A percentile compares a stretch with the other conserved stretches of the same genome.
These are phyloP conservation scores for Colletotrichum gigasporum DNA, from an alignment of 2,329 filamentous ascomycete genomes.

Conservation along the genomic window DNA sequence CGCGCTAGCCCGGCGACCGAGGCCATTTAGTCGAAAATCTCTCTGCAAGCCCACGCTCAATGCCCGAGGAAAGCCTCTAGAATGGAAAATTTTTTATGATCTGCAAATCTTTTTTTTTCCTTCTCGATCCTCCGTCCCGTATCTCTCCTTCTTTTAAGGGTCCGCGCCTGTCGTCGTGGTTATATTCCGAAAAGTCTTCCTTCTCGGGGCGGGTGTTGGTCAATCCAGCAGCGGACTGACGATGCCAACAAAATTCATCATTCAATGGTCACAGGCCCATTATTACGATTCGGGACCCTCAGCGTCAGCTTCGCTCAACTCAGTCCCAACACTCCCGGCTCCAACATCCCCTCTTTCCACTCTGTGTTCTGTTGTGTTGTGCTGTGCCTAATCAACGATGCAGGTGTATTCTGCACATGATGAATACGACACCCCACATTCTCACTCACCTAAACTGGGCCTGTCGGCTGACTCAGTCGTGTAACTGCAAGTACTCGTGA, in stretches of 20 bases:
- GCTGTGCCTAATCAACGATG: neutral
- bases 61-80: neutral
- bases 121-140: neutral
- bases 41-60: conserved; percentile 22
- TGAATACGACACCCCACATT: conserved; percentile 25
- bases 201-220: too few species aligned
- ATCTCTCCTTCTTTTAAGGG: neutral
- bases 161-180: neutral
- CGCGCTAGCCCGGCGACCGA: conserved; percentile 16
- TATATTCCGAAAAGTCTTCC: too few species aligned
- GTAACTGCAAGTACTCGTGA: conserved; percentile 29
- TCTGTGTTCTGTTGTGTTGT: neutral
- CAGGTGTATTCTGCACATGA: conserved; percentile 13
- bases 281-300: neutral
- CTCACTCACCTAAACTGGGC: conserved; percentile 5
- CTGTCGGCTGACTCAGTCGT: conserved; percentile 25
- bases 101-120: neutral
- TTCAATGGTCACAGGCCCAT: too few species aligned
- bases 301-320: neutral
- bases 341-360: neutral
- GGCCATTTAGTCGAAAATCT: neutral
- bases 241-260: neutral
- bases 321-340: too few species aligned
- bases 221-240: too few species aligned
- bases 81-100: neutral